Base-by-base conservation (phyloP, 495 filamentous ascomycete genomes). In the Podospora pseudocomata region DNA sequence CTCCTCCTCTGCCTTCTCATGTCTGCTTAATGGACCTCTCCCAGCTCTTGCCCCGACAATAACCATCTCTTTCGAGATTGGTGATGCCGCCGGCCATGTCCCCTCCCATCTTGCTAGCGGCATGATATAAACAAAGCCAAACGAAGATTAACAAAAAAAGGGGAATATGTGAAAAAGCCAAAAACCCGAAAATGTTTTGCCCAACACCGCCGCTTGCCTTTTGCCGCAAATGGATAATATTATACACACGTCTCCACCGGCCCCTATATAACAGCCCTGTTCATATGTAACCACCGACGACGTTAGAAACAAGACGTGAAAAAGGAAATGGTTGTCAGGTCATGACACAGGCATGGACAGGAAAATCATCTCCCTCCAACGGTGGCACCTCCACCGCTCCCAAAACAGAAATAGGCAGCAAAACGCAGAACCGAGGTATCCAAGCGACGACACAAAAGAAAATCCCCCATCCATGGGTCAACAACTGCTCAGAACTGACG, bases 401-500 rank as follows among this genome's bases (percentile, higher is more conserved):
- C 7, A 49, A 49, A 49, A 49, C 2, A 3, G 39, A 49, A 49
- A 49, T 13, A 11, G 39, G 13, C 39, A 39, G 39, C 39, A 49
- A 49, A 16, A 49, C 34, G 34, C 34, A 49, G 13, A 49, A 49
- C 39, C 5, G 15, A 49, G 39, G 39, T 49, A 49, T 49, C 39
- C 39, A 49, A 49, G 15, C 15, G 2, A 49, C 15, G 9, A 16
- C 23, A 49, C 39, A 49, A 49, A 49, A 2, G 9, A 49, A 49
- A 49, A 13, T 49, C 4, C 15, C 30, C 30, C 60, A 63, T 11
- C 13, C 6, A 30, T 34, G n/a, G 60, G 15, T 58, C 55, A 26
- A 20, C 23, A 57, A 27, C 49, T 44, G 44, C 20, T 23, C 30
- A 69, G 57, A 54, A 67, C 68, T 39, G 73, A 75, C 23, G 73